Base-by-base conservation (phyloP, 73 alveolate genomes). In the Effrenium voratum region DNA sequence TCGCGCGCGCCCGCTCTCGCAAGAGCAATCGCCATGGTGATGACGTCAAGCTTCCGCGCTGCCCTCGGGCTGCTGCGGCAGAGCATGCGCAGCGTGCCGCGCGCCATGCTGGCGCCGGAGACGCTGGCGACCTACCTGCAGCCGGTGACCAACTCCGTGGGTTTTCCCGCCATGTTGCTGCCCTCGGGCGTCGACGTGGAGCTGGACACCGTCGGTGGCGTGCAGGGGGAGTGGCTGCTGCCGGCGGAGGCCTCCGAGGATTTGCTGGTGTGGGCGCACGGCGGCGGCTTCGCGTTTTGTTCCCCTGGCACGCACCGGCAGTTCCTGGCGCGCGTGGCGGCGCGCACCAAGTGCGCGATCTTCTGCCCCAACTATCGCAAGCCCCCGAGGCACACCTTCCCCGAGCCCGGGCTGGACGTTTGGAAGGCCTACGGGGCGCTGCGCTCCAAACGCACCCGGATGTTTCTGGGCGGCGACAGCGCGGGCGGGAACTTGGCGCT, bases 281-380 rank as follows among this genome's bases (percentile, higher is more conserved):
- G 97, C 30, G 97, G 97, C 47, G 97, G 97, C 97, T 90, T 90
- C 88, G 68, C 68, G 97, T 90, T 90, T 70, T 90, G 97, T n/a
- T 90, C 97, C 22, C 97, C 97, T 1, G 97, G 97, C 32, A 90
- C 97, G 26, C 97, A 90, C n/a, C 97, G 97, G n/a, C 97, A 66
- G 50, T 90, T 90, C 8, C 75, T 90, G 87, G 83, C 88, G 16
- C 80, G 19, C 70, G 97, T 90, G 36, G 97, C 97, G 68, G 76
- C n/a, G 75, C 97, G 97, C 32, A 68, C 97, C 12, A n/a, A 90
- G 22, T 90, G 97, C 43, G 43, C 76, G 4, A 34, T 90, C 57
- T 90, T 90, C 50, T 90, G 97, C 59, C 97, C 97, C 3, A 57
- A 90, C 88, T 90, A 90, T 45, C 85, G 97, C 88, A 90, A 90